phyloP scores from a whole-genome alignment of 495 filamentous ascomycete species.

The Talaromyces wortmannii region DNA sequence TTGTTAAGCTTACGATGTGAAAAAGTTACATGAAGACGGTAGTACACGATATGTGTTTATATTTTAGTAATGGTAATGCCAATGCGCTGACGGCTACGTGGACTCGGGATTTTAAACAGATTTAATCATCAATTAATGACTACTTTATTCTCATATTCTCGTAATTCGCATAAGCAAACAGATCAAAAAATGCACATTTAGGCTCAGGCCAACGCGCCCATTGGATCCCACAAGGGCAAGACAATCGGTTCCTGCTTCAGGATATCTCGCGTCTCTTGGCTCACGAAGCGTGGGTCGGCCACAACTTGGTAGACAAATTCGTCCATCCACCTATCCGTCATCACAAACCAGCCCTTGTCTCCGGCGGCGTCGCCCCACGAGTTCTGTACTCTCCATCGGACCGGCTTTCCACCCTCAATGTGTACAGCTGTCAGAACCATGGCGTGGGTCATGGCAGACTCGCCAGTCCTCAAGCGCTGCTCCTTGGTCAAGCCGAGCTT shows the following conservation, averaged over 20 bases:
- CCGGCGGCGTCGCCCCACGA: constrained; percentile 65
- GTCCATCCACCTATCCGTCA: constrained; percentile 83
- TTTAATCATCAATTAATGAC: not conserved
- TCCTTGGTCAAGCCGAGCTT: constrained; percentile 66
- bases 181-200: too few relatives aligned
- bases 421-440: constrained; percentile 88
- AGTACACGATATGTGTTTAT: not conserved
- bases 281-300: constrained; percentile 66
- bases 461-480: constrained; percentile 59
- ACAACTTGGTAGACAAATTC: constrained; percentile 84
- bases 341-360: constrained; percentile 75
- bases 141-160: not conserved
- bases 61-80: too few relatives aligned
- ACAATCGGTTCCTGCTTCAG: constrained; percentile 61
- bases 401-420: constrained; percentile 53
- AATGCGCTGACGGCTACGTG: too few relatives aligned
- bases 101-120: not conserved
- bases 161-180: too few relatives aligned
- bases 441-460: constrained; percentile 79
- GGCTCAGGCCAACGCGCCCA: constrained; percentile 68
- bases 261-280: constrained; percentile 58
- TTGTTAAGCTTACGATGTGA: not conserved
- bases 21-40: not conserved
- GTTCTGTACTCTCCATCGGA: constrained; percentile 83
- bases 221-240: constrained; percentile 79